Evolutionary conservation across 2,329 filamentous ascomycete species (phyloP), one percentile per base, ranked within the genome.

Genomic region (Cyanodermella asteris): DNA sequence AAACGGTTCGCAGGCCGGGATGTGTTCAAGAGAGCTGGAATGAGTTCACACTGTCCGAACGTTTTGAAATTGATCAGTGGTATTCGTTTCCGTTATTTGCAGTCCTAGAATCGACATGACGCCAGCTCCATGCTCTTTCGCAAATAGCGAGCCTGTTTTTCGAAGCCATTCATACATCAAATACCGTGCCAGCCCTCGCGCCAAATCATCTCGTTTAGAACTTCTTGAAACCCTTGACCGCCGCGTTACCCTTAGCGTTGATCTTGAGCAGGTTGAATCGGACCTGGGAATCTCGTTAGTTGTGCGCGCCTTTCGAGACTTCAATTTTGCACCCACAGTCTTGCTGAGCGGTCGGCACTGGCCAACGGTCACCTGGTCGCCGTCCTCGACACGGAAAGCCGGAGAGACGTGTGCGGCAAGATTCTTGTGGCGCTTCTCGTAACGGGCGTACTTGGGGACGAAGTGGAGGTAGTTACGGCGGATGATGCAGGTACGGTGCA

Each of bases 401-500:
- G 87, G 87, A 40, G 82, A 93, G 50, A 94, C 84, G 72, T 97
- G 87, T 43, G 84, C 87, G 50, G 87, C 80, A 41, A 97, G 70
- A 74, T 97, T 97, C 76, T 93, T 93, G 78, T 97, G 87, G 59
- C 87, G 72, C 75, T 93, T 94, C 80, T 97, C 90, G 62, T 97
- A 97, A 73, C 87, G 78, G 56, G 77, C 69, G 73, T 97, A 97
- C 70, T 97, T 97, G 60, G 82, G 82, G 55, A 97, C 76, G 65
- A 78, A 97, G 70, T 97, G 87, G 37, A 97, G 80, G 71, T 97
- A 97, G 71, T 97, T 87, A 61, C 87, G 75, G 59, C 87, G 87
- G 70, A 97, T 90, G 64, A 97, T 75, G 56, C 94, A 64, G 49
- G 87, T 97, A 63, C 87, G 78, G 77, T 97, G 87, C 87, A 97